Base-by-base conservation (phyloP, 1,139 yeast genomes). In the Geotrichum citri-aurantii region DNA sequence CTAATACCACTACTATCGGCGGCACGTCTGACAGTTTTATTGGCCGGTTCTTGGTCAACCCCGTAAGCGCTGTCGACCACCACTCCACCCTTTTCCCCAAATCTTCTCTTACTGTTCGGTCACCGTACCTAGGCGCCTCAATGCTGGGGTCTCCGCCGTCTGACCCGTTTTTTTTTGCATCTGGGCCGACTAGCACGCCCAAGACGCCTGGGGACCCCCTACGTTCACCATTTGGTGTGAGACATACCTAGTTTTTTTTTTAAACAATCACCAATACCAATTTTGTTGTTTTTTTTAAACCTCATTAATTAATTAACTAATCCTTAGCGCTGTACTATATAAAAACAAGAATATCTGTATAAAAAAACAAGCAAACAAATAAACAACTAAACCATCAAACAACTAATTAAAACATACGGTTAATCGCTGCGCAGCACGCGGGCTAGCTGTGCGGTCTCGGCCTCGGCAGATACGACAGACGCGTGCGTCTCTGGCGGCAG, bases 11-110 rank as follows among this genome's bases (percentile, higher is more conserved):
- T 21, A 14, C 17, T 12, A 37, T 8, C 44, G 44, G 44, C 10
- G 21, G 44, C 21, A 37, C 44, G 10, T 37, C 44, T 12, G 44
- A 37, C 44, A 37, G 44, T 17, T 37, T 37, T 12, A 37, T 37
- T n/a, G 44, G 44, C 21, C 17, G 44, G 10, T 37, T 37, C 19
- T 19, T 37, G 10, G 44, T 51, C 6, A 48, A 24, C 19, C 37
- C 24, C 54, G 14, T n/a, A 7, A 10, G 23, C 42, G n/a, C 40
- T 29, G 31, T 27, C 27, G 29, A 33, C 14, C 47, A 31, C 23
- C 29, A 52, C 24, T 52, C 54, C 6, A 42, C 48, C 3, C 44
- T 52, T 21, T 40, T 52, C 14, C 37, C 54, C 23, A 42, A 42
- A 17, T 52, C 42, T 2, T 40, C 27, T 26, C 42, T 48, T n/a